Evolutionary conservation across 2,329 filamentous ascomycete genomes (phyloP).

Genomic region (Penicillium italicum): DNA sequence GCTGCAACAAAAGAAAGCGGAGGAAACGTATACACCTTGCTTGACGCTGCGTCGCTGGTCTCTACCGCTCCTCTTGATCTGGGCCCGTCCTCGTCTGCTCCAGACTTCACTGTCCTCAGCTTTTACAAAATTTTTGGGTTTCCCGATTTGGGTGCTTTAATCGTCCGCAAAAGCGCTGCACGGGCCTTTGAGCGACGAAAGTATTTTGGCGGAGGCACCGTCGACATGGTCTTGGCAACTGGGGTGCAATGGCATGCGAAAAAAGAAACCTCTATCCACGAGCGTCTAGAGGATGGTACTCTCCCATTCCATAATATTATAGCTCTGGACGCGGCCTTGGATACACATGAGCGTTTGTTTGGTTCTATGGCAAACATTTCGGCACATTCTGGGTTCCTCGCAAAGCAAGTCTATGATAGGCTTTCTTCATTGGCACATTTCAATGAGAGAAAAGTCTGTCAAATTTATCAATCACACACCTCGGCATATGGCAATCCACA

Average conservation of each 20-base stretch:
- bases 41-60: slow-evolving; percentile 79
- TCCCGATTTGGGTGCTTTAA: slow-evolving; percentile 79
- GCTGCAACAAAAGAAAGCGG: slow-evolving; percentile 23
- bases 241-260: slow-evolving; percentile 78
- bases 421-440: slow-evolving; percentile 62
- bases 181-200: slow-evolving; percentile 61
- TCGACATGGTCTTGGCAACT: slow-evolving; percentile 79
- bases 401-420: slow-evolving; percentile 55
- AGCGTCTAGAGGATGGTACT: slow-evolving; percentile 85
- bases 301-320: slow-evolving; percentile 87
- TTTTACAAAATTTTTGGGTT: slow-evolving; percentile 99
- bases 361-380: slow-evolving; percentile 67
- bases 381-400: slow-evolving; percentile 66
- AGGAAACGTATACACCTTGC: slow-evolving; percentile 60
- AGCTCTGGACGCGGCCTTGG: slow-evolving; percentile 71
- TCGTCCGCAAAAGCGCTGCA: slow-evolving; percentile 70
- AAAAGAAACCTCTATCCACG: slow-evolving; percentile 70
- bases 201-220: slow-evolving; percentile 94
- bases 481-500: slow-evolving; percentile 44
- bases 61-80: slow-evolving; percentile 76
- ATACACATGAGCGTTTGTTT: slow-evolving; percentile 66
- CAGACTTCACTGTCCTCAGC: slow-evolving; percentile 84
- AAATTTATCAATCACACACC: slow-evolving; percentile 55
- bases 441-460: slow-evolving; percentile 64
- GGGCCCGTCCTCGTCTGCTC: slow-evolving; percentile 55